These are phyloP conservation scores for Sclerotinia nivalis DNA, from an alignment of 2,329 filamentous ascomycete species.

Conservation along the genomic window DNA sequence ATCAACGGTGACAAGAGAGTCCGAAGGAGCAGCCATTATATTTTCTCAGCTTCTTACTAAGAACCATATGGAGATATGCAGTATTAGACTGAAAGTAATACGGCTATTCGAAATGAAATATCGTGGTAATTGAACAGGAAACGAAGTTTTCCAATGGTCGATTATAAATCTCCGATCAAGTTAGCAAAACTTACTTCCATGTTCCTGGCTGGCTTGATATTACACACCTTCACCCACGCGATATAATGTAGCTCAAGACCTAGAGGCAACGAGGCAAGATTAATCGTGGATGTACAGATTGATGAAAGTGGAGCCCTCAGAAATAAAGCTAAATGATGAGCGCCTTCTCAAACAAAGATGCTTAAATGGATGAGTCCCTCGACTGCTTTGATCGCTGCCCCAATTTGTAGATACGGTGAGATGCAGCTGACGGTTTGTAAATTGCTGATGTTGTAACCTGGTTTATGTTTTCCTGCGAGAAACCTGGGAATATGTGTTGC, in stretches of 20 bases:
- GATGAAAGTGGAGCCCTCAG: no score
- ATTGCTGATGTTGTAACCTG: background rate
- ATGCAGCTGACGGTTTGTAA: background rate
- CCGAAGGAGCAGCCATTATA: background rate
- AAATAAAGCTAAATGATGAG: no score
- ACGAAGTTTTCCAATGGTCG: rapidly evolving
- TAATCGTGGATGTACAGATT: no score
- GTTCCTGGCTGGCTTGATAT: background rate
- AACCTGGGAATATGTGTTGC: no score
- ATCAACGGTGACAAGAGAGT: background rate
- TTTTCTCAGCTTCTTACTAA: background rate
- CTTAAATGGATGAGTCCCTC: no score
- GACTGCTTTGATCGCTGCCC: no score
- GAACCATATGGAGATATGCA: background rate
- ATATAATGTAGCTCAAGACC: background rate
- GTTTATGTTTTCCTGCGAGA: background rate
- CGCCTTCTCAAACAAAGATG: no score
- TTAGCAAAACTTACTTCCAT: background rate
- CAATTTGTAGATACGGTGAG: no score
- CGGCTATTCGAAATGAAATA: background rate
- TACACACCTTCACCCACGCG: background rate
- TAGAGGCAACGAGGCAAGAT: no score
- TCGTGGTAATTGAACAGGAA: background rate
- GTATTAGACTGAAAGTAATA: background rate
- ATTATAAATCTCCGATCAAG: background rate